phyloP scores from a whole-genome alignment of 108 stramenopile genomes.

The Conticribra guillardii region DNA sequence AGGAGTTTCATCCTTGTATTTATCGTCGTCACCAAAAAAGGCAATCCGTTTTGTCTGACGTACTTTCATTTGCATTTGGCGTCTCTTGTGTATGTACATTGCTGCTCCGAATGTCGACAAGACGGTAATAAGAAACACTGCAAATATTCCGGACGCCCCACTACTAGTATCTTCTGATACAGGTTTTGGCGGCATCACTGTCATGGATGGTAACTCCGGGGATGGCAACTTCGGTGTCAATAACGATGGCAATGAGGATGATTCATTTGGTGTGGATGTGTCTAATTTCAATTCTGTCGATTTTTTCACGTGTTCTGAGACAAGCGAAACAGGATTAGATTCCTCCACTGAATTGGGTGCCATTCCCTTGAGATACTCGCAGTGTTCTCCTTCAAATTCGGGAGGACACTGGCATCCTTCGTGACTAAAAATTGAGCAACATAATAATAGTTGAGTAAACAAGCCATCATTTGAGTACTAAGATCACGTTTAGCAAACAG shows the following conservation, averaged over 20 bases:
- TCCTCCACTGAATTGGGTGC: slow-evolving; percentile 5
- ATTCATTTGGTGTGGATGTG: neutral
- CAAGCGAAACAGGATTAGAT: neutral
- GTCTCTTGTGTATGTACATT: neutral
- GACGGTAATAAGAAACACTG: neutral
- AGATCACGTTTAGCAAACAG: too few relatives aligned
- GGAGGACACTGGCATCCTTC: slow-evolving; percentile 62
- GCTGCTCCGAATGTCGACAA: neutral
- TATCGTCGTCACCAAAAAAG: slow-evolving; percentile 12
- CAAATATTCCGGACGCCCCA: neutral
- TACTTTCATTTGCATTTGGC: neutral
- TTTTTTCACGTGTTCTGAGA: slow-evolving; percentile 15
- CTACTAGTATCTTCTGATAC: neutral
- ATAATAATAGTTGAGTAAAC: neutral
- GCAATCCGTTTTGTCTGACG: neutral
- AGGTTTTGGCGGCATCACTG: neutral
- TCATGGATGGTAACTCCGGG: neutral
- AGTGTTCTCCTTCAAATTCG: slow-evolving; percentile 68
- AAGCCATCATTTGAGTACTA: too few relatives aligned
- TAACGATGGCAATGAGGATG: too few relatives aligned
- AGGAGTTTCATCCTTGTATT: slow-evolving; percentile 35
- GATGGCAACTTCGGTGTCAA: neutral
- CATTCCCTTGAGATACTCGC: slow-evolving; percentile 51
- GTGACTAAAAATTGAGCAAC: slow-evolving; percentile 21
- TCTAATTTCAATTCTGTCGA: slow-evolving; percentile 14